A percentile compares a stretch with the other conserved stretches of the same genome.
Conservation (phyloP, 2,329 filamentous ascomycete genomes). For the Nigrograna mackinnonii region DNA sequence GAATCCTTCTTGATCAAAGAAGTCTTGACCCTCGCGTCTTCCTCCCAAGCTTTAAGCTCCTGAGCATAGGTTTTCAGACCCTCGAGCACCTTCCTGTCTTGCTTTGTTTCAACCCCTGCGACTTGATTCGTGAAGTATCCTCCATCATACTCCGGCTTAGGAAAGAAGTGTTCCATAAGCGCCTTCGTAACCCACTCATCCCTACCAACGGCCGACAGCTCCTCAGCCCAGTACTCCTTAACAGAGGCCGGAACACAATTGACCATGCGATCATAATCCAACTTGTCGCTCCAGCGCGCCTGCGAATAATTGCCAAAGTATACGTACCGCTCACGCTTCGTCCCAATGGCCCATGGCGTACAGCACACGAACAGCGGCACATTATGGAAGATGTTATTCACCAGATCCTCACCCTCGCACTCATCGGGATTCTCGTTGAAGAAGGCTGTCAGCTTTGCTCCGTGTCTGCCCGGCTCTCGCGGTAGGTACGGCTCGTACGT, state of each 20-base stretch:
- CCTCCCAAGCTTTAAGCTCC: slow-evolving; percentile 45
- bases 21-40: slow-evolving; percentile 39
- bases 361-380: slow-evolving; percentile 47
- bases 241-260: slow-evolving; percentile 42
- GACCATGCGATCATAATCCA: slow-evolving; percentile 46
- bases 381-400: slow-evolving; percentile 34
- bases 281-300: slow-evolving; percentile 47
- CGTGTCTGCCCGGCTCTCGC: slow-evolving; percentile 43
- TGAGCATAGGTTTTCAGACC: slow-evolving; percentile 39
- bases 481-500: slow-evolving; percentile 48
- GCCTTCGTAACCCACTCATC: slow-evolving; percentile 47
- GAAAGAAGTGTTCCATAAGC: slow-evolving; percentile 48
- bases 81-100: slow-evolving; percentile 24
- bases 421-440: slow-evolving; percentile 44
- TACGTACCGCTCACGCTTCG: slow-evolving; percentile 28
- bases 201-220: slow-evolving; percentile 37
- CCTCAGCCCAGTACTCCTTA: slow-evolving; percentile 44
- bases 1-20: slow-evolving; percentile 38
- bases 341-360: slow-evolving; percentile 4
- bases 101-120: slow-evolving; percentile 19
- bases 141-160: slow-evolving; percentile 45
- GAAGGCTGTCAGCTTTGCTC: slow-evolving; percentile 51
- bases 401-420: slow-evolving; percentile 18
- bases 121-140: slow-evolving; percentile 16
- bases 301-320: slow-evolving; percentile 54